Percentiles rank a stretch among this genome's conserved stretches.
These are phyloP conservation scores for Acanthamoeba lenticulata DNA, from an alignment of 208 protist species.

Conservation along the genomic window DNA sequence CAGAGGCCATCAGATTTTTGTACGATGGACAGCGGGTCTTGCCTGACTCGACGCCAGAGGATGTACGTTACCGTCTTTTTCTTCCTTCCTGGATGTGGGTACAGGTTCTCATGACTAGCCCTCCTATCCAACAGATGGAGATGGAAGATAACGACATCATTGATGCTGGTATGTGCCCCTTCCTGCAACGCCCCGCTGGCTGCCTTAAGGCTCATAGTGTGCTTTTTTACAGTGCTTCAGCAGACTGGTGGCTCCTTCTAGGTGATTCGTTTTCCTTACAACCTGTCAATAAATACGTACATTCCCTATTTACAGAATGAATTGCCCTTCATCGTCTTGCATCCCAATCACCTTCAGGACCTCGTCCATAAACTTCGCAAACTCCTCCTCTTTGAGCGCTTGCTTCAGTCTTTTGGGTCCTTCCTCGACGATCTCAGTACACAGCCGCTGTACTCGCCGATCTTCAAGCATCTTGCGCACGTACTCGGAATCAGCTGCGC, in stretches of 20 bases:
- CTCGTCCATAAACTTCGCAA: constrained; percentile 15
- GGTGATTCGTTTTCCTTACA: not conserved
- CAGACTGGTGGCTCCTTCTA: constrained; percentile 73
- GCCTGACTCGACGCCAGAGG: constrained; percentile 92
- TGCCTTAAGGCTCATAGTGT: not conserved
- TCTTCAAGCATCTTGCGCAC: not conserved
- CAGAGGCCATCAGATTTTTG: constrained; percentile 94
- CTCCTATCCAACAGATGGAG: constrained; percentile 65
- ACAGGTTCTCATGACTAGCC: not conserved
- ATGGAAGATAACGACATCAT: constrained; percentile 84
- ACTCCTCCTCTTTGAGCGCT: constrained; percentile 49
- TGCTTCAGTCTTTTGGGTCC: not conserved
- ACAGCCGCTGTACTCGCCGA: not conserved
- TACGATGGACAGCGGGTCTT: constrained; percentile 95
- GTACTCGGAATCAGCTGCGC: not conserved
- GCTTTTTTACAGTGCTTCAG: constrained; percentile 56
- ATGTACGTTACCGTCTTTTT: constrained; percentile 80
- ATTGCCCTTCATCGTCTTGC: constrained; percentile 26
- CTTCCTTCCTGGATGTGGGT: not conserved
- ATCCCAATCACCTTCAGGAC: constrained; percentile 23
- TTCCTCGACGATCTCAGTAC: not conserved
- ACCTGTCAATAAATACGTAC: constrained; percentile 12
- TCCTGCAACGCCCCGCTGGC: too few relatives aligned
- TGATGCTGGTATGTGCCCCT: constrained; percentile 58
- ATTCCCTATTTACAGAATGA: constrained; percentile 36